Evolutionary conservation across 495 filamentous ascomycete species (phyloP).

Genomic region (Lindgomyces ingoldianus): DNA sequence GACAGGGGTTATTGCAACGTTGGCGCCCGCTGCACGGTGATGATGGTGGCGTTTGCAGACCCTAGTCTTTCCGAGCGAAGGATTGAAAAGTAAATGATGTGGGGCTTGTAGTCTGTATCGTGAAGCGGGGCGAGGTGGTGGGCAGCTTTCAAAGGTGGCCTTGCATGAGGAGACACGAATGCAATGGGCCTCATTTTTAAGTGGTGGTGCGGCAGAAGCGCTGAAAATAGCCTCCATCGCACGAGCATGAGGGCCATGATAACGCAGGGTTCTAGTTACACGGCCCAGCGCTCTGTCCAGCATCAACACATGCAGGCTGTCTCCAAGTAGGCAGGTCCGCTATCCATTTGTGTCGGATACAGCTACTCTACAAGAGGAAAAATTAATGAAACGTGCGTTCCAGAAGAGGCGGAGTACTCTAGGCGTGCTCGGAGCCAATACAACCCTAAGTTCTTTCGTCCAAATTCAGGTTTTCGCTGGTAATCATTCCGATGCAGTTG

Average conservation of each 20-base stretch:
- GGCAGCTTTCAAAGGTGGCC: no score
- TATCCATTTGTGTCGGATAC: neutral
- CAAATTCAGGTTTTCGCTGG: neutral
- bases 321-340: conserved; percentile 2
- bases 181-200: no score
- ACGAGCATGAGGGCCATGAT: neutral
- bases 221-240: neutral
- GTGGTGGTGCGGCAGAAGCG: neutral
- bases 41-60: conserved; percentile 17
- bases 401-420: neutral
- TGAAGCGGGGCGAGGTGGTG: neutral
- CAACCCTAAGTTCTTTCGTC: neutral
- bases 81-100: neutral
- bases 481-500: neutral
- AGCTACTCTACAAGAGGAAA: neutral
- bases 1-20: conserved; percentile 3
- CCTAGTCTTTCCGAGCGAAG: neutral
- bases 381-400: neutral
- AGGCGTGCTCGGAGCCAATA: neutral
- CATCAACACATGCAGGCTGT: neutral
- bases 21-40: conserved; percentile 28
- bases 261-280: neutral
- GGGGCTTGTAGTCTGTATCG: neutral
- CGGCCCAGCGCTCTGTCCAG: neutral
- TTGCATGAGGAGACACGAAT: no score